phyloP scores from a whole-genome alignment of 495 filamentous ascomycete species.

The Aspergillus sclerotiicarbonarius region DNA sequence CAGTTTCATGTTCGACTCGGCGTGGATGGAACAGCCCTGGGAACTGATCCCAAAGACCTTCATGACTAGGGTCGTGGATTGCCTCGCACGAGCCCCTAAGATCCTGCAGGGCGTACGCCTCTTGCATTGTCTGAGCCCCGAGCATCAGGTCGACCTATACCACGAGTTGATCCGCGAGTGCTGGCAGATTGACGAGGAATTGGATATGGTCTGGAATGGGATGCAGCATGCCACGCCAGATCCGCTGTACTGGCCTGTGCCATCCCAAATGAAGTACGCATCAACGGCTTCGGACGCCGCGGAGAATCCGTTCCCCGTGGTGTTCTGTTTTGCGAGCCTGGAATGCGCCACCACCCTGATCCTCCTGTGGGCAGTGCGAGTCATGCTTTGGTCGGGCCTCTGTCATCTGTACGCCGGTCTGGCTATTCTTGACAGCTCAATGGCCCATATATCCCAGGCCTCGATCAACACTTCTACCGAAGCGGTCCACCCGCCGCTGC shows the following conservation, averaged over 20 bases:
- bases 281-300: neutral
- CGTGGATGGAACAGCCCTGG: constrained; percentile 33
- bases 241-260: constrained; percentile 29
- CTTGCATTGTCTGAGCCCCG: constrained; percentile 9
- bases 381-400: constrained; percentile 27
- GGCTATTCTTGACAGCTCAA: neutral
- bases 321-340: constrained; percentile 28
- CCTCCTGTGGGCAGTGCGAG: constrained; percentile 30
- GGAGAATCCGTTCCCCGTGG: constrained; percentile 28
- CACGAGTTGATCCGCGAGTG: constrained; percentile 16
- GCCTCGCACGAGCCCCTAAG: constrained; percentile 22
- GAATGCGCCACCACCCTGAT: constrained; percentile 28
- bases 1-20: constrained; percentile 25
- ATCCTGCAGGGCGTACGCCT: constrained; percentile 21
- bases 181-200: constrained; percentile 27
- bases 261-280: constrained; percentile 15
- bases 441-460: neutral
- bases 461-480: neutral
- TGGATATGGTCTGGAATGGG: constrained; percentile 23
- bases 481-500: constrained; percentile 7
- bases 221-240: constrained; percentile 17
- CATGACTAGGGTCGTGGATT: constrained; percentile 27
- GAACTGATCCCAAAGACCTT: constrained; percentile 18
- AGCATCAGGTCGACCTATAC: constrained; percentile 8
- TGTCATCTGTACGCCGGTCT: constrained; percentile 19